Evolutionary conservation across 192 early-diverging fungal genomes (phyloP).

Genomic region (Linnemannia schmuckeri): DNA sequence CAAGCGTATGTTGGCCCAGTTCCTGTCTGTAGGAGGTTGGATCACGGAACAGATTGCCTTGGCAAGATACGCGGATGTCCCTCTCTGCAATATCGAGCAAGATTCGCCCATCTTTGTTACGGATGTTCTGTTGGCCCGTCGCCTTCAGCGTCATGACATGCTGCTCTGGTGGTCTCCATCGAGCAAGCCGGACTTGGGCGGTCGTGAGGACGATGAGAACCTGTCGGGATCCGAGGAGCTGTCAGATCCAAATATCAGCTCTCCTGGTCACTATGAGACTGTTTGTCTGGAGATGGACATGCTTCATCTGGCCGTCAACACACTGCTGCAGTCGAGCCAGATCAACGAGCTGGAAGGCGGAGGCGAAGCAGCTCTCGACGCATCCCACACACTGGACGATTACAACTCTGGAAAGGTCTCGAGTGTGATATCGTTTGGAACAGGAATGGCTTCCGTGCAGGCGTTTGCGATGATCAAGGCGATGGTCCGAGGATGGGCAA

Average conservation of each 20-base stretch:
- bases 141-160: slow-evolving; percentile 82
- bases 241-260: slow-evolving; percentile 79
- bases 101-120: slow-evolving; percentile 86
- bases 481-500: slow-evolving; percentile 86
- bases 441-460: slow-evolving; percentile 59
- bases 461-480: slow-evolving; percentile 83
- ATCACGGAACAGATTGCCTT: slow-evolving; percentile 79
- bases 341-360: slow-evolving; percentile 85
- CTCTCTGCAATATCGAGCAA: slow-evolving; percentile 90
- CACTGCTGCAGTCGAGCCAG: slow-evolving; percentile 79
- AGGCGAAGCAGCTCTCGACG: slow-evolving; percentile 56
- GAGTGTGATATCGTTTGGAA: slow-evolving; percentile 55
- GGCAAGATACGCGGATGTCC: slow-evolving; percentile 86
- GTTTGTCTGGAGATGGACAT: slow-evolving; percentile 90
- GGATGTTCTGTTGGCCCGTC: slow-evolving; percentile 88
- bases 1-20: slow-evolving; percentile 81
- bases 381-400: slow-evolving; percentile 72
- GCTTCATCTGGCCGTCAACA: slow-evolving; percentile 84
- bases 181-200: slow-evolving; percentile 88
- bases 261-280: slow-evolving; percentile 81
- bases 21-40: slow-evolving; percentile 81
- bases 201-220: slow-evolving; percentile 86
- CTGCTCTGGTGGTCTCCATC: slow-evolving; percentile 93
- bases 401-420: slow-evolving; percentile 64
- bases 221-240: slow-evolving; percentile 65